Evolutionary conservation across 2,329 filamentous ascomycete genomes (phyloP), one percentile per base, ranked within the genome.

Genomic region (Aspergillus piperis): DNA sequence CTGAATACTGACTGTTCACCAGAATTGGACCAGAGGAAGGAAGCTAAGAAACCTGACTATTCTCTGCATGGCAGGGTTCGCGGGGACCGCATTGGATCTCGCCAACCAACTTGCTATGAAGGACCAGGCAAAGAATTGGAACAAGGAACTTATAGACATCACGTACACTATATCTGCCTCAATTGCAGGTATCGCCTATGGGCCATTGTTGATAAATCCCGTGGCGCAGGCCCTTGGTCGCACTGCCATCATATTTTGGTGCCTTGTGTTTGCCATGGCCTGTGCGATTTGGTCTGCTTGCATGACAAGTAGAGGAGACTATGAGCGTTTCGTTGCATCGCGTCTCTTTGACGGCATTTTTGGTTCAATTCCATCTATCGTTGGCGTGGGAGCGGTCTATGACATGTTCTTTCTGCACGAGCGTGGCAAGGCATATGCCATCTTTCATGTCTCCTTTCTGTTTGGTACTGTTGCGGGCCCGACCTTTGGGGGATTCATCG

Each of bases 321-420:
- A 54, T 19, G 51, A 54, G 25, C 51, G 51, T 19, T 54, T 54
- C 21, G 51, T 54, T 39, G 51, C 51, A 19, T 54, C 51, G 8
- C 51, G 51, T 2, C 21, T 54, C 7, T 54, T 54, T 15, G 51
- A 54, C 41, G 51, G 51, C 1, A 54, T 54, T 19, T 54, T 54
- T 13, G 51, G 51, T 3, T 54, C 51, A 2, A 42, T 54, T 8
- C 51, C 51, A 1, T 54, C 51, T 8, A 54, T 54, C 5, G 21
- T 54, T 3, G 51, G 51, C 17, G 51, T 54, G 8, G 51, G 51
- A 6, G 36, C 32, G 13, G 32, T 54, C 1, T 54, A 54, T 21
- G 51, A 54, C 32, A 54, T 54, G 51, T 54, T 54, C 36, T 54
- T 54, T 1, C n/a, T 54, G 21, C 51, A 54, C 13, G 51, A 54